Conservation (phyloP, 441 rosid species). For the Omphalea diandra region DNA sequence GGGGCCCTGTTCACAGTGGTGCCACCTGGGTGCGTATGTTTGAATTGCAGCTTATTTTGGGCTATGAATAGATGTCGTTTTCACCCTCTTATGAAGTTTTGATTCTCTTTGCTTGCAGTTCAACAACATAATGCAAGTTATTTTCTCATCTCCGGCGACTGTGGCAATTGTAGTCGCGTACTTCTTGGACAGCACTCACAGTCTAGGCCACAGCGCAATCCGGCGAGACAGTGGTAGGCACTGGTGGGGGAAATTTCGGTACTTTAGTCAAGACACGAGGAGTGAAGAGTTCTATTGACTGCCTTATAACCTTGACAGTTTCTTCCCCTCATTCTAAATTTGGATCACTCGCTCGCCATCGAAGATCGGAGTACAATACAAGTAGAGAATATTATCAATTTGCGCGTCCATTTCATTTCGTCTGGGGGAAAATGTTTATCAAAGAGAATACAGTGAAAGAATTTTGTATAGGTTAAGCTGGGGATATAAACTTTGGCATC, state of each 20-base stretch:
- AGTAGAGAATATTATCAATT: background rate
- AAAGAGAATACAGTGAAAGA: background rate
- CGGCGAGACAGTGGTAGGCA: slow-evolving; percentile 77
- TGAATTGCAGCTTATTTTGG: background rate
- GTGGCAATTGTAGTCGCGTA: slow-evolving; percentile 57
- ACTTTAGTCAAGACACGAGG: slow-evolving; percentile 45
- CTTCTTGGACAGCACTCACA: slow-evolving; percentile 64
- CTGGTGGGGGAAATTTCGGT: slow-evolving; percentile 77
- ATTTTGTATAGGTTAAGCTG: slow-evolving; percentile 1
- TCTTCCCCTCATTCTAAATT: slow-evolving; percentile 71
- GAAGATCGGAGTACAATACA: background rate
- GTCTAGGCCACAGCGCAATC: slow-evolving; percentile 43
- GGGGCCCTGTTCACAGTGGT: slow-evolving; percentile 58
- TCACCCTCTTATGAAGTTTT: background rate
- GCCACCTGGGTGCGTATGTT: slow-evolving; percentile 45
- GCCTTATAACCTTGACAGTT: slow-evolving; percentile 68
- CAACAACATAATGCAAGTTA: slow-evolving; percentile 77
- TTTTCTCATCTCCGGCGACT: slow-evolving; percentile 81
- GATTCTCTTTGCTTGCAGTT: slow-evolving; percentile 43
- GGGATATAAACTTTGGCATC: background rate
- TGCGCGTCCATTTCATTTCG: background rate
- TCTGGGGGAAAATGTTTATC: background rate
- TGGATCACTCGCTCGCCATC: background rate
- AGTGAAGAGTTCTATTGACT: slow-evolving; percentile 70
- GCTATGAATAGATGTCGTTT: too few species aligned